A percentile compares a stretch with the other conserved stretches of the same genome.
Evolutionary conservation across 352 stramenopile species (phyloP).

Genomic region (Phytophthora meadii): DNA sequence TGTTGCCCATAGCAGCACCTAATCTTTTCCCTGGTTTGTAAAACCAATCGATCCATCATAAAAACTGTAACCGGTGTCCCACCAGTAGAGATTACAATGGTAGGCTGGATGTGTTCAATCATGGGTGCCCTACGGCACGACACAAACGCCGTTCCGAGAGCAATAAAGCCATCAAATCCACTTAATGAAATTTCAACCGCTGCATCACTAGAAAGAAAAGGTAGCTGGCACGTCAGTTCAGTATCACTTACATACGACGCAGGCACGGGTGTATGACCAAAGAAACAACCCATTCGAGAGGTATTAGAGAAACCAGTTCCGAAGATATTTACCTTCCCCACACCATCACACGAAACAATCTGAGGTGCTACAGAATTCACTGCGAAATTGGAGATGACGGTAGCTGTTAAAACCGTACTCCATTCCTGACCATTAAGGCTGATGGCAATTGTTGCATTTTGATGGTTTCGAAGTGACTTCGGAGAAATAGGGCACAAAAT

Average conservation of each 20-base stretch:
- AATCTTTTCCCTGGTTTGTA: constrained; percentile 8
- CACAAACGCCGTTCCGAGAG: constrained; percentile 18
- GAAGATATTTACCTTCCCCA: constrained; percentile 28
- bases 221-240: constrained; percentile 38
- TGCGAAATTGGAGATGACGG: constrained; percentile 27
- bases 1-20: constrained; percentile 42
- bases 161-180: constrained; percentile 40
- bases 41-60: constrained; percentile 17
- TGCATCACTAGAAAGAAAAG: constrained; percentile 23
- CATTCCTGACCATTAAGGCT: constrained; percentile 64
- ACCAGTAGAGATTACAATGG: constrained; percentile 18
- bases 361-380: constrained; percentile 33
- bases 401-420: constrained; percentile 23
- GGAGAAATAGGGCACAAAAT: constrained; percentile 35
- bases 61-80: constrained; percentile 23
- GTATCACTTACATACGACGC: constrained; percentile 40
- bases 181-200: constrained; percentile 36
- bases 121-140: constrained; percentile 26
- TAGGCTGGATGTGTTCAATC: constrained; percentile 30
- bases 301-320: constrained; percentile 48
- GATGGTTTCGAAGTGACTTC: neutral
- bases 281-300: constrained; percentile 45
- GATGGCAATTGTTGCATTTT: constrained; percentile 33
- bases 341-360: constrained; percentile 24
- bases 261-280: constrained; percentile 36